Conservation (phyloP, 2,329 filamentous ascomycete genomes). For the Fusarium sp. region DNA sequence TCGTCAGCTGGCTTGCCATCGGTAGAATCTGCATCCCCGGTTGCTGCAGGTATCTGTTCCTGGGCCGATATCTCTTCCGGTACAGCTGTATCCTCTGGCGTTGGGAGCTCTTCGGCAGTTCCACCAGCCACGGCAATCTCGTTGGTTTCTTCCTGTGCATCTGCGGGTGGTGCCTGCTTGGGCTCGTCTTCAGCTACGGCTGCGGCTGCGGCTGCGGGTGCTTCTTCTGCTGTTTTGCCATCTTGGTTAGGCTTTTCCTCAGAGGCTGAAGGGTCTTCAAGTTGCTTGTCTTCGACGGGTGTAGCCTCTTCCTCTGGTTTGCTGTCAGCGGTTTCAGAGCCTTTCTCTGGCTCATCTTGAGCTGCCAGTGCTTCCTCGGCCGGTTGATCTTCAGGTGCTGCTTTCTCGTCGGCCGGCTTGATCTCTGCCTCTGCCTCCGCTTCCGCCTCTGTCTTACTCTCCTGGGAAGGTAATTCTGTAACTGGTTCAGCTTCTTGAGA, state of each 20-base stretch:
- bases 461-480: not conserved
- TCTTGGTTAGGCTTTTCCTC: constrained; percentile 28
- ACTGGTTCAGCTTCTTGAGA: constrained; percentile 6
- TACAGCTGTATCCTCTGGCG: constrained; percentile 4
- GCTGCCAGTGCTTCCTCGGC: constrained; percentile 6
- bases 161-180: constrained; percentile 2
- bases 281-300: constrained; percentile 24
- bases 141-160: constrained; percentile 11
- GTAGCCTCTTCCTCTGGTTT: constrained; percentile 26
- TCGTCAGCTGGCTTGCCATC: constrained; percentile 43
- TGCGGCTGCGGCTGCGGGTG: not conserved
- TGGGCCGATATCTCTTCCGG: constrained; percentile 17
- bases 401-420: constrained; percentile 4
- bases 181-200: constrained; percentile 8
- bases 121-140: constrained; percentile 8
- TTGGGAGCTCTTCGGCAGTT: constrained; percentile 1
- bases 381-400: constrained; percentile 2
- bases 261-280: constrained; percentile 11
- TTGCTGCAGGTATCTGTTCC: constrained; percentile 15
- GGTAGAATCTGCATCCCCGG: constrained; percentile 34
- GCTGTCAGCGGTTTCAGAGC: constrained; percentile 26
- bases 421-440: not conserved
- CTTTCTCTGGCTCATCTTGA: constrained; percentile 24
- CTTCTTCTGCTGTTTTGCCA: constrained; percentile 25
- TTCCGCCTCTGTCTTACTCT: constrained; percentile 6